Percentiles rank a stretch among this genome's conserved stretches.
Conservation (phyloP, 768 basidiomycete species). For the Collybia sp. region DNA sequence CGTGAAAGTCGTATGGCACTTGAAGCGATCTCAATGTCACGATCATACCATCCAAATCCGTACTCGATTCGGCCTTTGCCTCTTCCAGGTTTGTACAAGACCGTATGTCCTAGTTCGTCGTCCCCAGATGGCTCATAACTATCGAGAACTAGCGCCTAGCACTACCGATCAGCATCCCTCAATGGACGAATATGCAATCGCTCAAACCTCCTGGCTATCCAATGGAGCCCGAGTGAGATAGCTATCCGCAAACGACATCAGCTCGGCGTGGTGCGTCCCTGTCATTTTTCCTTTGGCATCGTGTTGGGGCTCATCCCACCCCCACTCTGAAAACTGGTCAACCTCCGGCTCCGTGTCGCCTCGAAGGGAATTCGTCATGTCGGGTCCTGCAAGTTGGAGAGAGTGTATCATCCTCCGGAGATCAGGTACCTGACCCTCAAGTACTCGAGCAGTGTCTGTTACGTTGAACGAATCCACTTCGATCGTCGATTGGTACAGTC, state of each 20-base stretch:
- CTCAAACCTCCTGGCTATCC: slow-evolving; percentile 37
- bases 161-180: slow-evolving; percentile 6
- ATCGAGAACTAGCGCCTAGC: slow-evolving; percentile 26
- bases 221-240: slow-evolving; percentile 32
- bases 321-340: neutral
- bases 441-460: slow-evolving; percentile 18
- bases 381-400: slow-evolving; percentile 52
- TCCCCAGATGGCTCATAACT: slow-evolving; percentile 34
- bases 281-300: neutral
- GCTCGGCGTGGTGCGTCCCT: slow-evolving; percentile 28
- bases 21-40: slow-evolving; percentile 44
- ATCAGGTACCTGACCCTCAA: slow-evolving; percentile 38
- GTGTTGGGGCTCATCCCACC: slow-evolving; percentile 7
- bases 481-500: slow-evolving; percentile 37
- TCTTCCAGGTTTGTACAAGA: slow-evolving; percentile 30
- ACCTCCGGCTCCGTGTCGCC: neutral
- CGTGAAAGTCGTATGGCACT: slow-evolving; percentile 44
- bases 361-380: neutral
- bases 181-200: slow-evolving; percentile 1
- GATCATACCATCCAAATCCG: slow-evolving; percentile 30
- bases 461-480: slow-evolving; percentile 25
- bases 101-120: slow-evolving; percentile 52
- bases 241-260: slow-evolving; percentile 53
- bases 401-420: slow-evolving; percentile 60
- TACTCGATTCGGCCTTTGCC: slow-evolving; percentile 13